A percentile compares a stretch with the other conserved stretches of the same genome.
Evolutionary conservation across 2,329 filamentous ascomycete genomes (phyloP).

Genomic region (Bipolaris bicolor): DNA sequence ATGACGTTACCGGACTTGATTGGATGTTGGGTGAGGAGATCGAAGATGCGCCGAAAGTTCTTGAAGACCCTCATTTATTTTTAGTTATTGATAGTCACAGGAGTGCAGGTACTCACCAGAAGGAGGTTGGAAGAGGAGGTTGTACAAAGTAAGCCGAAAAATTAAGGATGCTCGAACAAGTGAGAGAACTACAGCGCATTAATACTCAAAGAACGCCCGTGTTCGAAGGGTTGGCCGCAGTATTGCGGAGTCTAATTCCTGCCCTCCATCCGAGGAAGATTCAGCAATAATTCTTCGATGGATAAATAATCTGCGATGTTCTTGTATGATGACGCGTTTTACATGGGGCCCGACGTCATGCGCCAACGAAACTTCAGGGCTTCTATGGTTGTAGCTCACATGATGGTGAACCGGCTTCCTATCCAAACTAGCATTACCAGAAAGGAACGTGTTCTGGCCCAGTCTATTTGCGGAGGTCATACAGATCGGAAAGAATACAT

Average conservation of each 20-base stretch:
- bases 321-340: conserved; percentile 9
- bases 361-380: conserved; percentile 2
- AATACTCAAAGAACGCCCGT: background rate
- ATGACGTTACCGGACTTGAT: background rate
- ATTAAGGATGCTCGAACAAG: background rate
- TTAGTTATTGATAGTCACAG: too few species aligned
- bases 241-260: background rate
- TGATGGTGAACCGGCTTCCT: background rate
- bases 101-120: background rate
- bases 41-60: background rate
- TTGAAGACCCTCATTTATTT: too few species aligned
- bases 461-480: background rate
- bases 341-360: conserved; percentile 13
- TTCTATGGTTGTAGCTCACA: background rate
- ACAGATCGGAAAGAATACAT: background rate
- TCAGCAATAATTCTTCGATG: background rate
- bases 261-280: too few species aligned
- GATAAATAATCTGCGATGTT: background rate
- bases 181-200: background rate
- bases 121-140: background rate
- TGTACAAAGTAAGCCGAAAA: background rate
- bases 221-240: background rate
- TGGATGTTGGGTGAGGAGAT: background rate
- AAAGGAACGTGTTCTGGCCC: background rate
- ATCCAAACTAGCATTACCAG: background rate